These are phyloP conservation scores for Ampelomyces quisqualis DNA, from an alignment of 2,329 filamentous ascomycete genomes.

Conservation along the genomic window DNA sequence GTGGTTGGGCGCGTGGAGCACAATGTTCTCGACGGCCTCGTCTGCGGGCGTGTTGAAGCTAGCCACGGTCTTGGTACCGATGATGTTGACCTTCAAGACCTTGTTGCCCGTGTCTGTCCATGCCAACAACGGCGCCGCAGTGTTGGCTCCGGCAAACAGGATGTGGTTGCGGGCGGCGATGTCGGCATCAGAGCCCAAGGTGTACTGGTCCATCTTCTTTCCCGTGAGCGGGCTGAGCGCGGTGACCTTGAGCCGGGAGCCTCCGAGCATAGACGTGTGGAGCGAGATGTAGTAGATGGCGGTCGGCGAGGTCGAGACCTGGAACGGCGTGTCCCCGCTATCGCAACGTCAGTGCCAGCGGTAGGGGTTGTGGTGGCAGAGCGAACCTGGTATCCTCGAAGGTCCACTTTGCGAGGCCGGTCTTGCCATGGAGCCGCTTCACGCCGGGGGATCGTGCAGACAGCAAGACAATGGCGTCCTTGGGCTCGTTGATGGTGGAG, in stretches of 20 bases:
- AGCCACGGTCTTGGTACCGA: slow-evolving; percentile 53
- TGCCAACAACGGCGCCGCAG: slow-evolving; percentile 70
- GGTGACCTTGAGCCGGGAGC: slow-evolving; percentile 75
- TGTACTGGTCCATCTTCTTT: slow-evolving; percentile 68
- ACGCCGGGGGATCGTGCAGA: slow-evolving; percentile 60
- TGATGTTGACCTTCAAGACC: slow-evolving; percentile 69
- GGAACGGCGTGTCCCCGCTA: slow-evolving; percentile 70
- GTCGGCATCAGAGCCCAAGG: slow-evolving; percentile 72
- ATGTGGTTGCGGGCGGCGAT: slow-evolving; percentile 65
- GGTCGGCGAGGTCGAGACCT: slow-evolving; percentile 69
- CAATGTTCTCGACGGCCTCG: slow-evolving; percentile 53
- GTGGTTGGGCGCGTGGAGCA: slow-evolving; percentile 72
- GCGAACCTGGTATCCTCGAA: slow-evolving; percentile 61
- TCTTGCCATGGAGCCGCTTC: slow-evolving; percentile 69
- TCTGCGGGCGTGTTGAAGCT: slow-evolving; percentile 48
- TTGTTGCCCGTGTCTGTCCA: slow-evolving; percentile 67
- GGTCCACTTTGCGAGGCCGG: slow-evolving; percentile 78
- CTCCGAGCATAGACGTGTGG: slow-evolving; percentile 62
- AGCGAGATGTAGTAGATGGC: slow-evolving; percentile 75
- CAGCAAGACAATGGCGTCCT: slow-evolving; percentile 72
- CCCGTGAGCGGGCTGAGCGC: slow-evolving; percentile 73
- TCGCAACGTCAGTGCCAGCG: slow-evolving; percentile 19
- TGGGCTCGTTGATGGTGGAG: slow-evolving; percentile 48
- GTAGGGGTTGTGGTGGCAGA: not conserved
- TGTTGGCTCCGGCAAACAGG: slow-evolving; percentile 74